Conservation (phyloP, 257 asterid genomes). For the Solanum habrochaites region DNA sequence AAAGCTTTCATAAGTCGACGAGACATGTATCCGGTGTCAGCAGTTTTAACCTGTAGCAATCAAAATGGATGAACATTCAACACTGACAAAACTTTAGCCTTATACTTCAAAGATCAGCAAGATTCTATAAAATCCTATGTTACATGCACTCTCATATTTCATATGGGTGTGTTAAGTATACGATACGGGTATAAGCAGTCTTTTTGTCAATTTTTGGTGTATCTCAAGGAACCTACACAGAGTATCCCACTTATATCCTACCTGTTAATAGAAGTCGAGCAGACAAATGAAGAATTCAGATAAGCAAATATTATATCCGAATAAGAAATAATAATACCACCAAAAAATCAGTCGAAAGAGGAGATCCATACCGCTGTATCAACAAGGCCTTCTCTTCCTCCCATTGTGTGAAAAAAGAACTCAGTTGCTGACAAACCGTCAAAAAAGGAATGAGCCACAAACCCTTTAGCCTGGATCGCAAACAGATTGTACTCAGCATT, state of each 20-base stretch:
- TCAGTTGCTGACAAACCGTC: slow-evolving; percentile 86
- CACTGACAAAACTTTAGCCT: not conserved
- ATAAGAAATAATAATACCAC: not conserved
- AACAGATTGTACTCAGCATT: not conserved
- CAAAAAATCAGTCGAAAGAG: not conserved
- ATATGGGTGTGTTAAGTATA: not conserved
- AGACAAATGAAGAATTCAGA: not conserved
- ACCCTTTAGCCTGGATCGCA: slow-evolving; percentile 79
- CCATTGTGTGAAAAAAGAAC: slow-evolving; percentile 98
- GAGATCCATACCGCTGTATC: slow-evolving; percentile 83
- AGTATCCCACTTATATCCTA: not conserved
- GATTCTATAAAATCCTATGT: not conserved
- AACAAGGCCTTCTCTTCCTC: slow-evolving; percentile 97
- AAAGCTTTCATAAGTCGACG: slow-evolving; percentile 94
- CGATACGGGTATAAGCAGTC: not conserved
- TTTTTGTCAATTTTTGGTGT: not conserved
- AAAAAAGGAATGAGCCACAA: slow-evolving; percentile 90
- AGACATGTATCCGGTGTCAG: slow-evolving; percentile 96
- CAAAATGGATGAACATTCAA: not conserved
- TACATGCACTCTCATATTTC: not conserved
- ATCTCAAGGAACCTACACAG: not conserved
- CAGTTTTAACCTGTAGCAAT: slow-evolving; percentile 83
- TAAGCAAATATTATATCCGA: not conserved
- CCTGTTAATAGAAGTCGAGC: not conserved
- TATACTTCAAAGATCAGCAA: not conserved